Conservation (phyloP, 805 yeast species). For the Schizosaccharomyces octosporus region DNA sequence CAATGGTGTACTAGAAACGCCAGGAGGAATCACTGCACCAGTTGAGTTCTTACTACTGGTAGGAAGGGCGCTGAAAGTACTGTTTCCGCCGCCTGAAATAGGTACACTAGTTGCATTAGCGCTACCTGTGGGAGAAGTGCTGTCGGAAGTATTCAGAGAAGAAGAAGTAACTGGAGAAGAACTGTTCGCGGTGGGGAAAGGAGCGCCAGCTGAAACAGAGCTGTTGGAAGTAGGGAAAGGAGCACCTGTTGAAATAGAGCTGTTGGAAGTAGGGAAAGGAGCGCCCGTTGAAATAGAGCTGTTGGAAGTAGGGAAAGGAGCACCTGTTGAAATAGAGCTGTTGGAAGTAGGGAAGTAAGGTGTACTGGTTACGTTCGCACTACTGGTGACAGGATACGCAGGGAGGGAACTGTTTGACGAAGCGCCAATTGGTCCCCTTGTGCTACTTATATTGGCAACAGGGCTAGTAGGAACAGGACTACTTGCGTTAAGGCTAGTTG, state of each 20-base stretch:
- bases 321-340: not conserved
- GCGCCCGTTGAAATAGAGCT: not conserved
- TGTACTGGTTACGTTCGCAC: not conserved
- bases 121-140: conserved; percentile 6
- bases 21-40: no score
- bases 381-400: not conserved
- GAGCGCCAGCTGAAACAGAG: conserved; percentile 4
- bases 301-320: conserved; percentile 2
- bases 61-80: no score
- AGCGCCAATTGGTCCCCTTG: not conserved
- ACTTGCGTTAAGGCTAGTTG: not conserved
- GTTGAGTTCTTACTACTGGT: no score
- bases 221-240: conserved; percentile 1
- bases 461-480: not conserved
- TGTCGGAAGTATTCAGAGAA: not conserved
- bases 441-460: not conserved
- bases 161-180: not conserved
- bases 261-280: conserved; percentile 1
- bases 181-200: conserved; percentile 8
- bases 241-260: not conserved
- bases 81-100: no score
- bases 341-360: conserved; percentile 1
- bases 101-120: conserved; percentile 4
- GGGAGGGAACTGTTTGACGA: not conserved
- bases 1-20: no score